Evolutionary conservation across 1,139 yeast species (phyloP).

Genomic region (Sugiyamaella japonica): DNA sequence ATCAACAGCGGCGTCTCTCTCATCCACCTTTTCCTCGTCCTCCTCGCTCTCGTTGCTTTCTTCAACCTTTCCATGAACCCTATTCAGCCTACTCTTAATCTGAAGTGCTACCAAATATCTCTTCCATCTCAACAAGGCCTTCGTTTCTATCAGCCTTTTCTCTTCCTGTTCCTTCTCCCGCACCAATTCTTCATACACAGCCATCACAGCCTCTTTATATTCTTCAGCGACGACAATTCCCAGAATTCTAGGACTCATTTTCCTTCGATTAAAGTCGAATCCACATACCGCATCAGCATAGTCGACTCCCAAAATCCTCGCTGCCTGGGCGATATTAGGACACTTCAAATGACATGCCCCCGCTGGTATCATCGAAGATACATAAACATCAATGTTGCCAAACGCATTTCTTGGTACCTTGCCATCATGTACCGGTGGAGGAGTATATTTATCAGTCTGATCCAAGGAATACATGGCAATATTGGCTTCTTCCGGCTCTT

Average conservation of each 20-base stretch:
- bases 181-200: conserved; percentile 55
- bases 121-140: conserved; percentile 72
- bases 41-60: no score
- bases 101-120: conserved; percentile 67
- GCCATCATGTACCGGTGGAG: conserved; percentile 56
- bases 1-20: neutral
- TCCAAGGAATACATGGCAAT: conserved; percentile 62
- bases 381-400: conserved; percentile 75
- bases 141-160: conserved; percentile 48
- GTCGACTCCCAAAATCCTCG: conserved; percentile 66
- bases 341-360: conserved; percentile 68
- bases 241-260: conserved; percentile 64
- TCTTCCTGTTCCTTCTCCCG: conserved; percentile 56
- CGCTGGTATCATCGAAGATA: conserved; percentile 72
- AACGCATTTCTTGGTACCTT: conserved; percentile 63
- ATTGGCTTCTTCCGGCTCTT: conserved; percentile 47
- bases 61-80: conserved; percentile 60
- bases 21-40: no score
- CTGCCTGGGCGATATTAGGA: conserved; percentile 64
- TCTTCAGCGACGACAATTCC: conserved; percentile 76
- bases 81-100: conserved; percentile 66
- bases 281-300: conserved; percentile 87
- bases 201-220: conserved; percentile 62
- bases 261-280: conserved; percentile 62
- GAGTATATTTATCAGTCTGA: conserved; percentile 62